phyloP scores from a whole-genome alignment of 352 stramenopile species.

The Thalassiosira livingstoniorum region DNA sequence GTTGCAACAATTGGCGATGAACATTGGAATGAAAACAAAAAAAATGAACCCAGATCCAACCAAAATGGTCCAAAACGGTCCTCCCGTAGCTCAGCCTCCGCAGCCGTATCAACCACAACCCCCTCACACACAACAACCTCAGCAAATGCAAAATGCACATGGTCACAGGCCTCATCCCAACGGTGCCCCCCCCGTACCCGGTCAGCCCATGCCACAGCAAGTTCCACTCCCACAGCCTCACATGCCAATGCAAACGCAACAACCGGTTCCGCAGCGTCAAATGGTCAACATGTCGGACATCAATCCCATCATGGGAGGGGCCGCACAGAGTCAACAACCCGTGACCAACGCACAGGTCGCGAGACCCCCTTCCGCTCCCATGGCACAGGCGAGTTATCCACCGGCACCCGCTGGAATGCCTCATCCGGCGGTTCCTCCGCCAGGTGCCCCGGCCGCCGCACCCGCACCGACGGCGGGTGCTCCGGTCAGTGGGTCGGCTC shows the following conservation, averaged over 20 bases:
- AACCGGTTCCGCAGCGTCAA: slow-evolving; percentile 60
- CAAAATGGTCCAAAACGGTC: slow-evolving; percentile 27
- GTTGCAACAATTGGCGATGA: slow-evolving; percentile 93
- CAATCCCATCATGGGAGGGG: slow-evolving; percentile 75
- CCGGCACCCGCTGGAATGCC: slow-evolving; percentile 24
- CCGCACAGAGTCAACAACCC: slow-evolving; percentile 40
- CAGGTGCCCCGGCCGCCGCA: slow-evolving; percentile 17
- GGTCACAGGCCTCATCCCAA: slow-evolving; percentile 32
- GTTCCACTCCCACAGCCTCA: slow-evolving; percentile 50
- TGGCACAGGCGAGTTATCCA: slow-evolving; percentile 57
- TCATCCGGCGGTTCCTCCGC: slow-evolving; percentile 13
- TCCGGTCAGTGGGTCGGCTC: not conserved
- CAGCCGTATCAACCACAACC: slow-evolving; percentile 59
- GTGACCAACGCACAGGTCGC: not conserved
- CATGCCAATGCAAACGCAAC: slow-evolving; percentile 51
- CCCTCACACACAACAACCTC: slow-evolving; percentile 49
- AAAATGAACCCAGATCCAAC: slow-evolving; percentile 63
- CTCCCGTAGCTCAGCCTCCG: slow-evolving; percentile 36
- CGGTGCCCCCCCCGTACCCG: slow-evolving; percentile 13
- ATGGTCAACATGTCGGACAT: slow-evolving; percentile 85
- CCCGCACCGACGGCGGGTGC: slow-evolving; percentile 15
- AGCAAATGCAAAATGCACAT: slow-evolving; percentile 56
- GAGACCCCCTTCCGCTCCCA: slow-evolving; percentile 23
- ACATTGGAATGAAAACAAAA: slow-evolving; percentile 88
- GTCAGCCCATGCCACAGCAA: slow-evolving; percentile 28